Conservation (phyloP, 306 rosid species). For the Argentina anserina region DNA sequence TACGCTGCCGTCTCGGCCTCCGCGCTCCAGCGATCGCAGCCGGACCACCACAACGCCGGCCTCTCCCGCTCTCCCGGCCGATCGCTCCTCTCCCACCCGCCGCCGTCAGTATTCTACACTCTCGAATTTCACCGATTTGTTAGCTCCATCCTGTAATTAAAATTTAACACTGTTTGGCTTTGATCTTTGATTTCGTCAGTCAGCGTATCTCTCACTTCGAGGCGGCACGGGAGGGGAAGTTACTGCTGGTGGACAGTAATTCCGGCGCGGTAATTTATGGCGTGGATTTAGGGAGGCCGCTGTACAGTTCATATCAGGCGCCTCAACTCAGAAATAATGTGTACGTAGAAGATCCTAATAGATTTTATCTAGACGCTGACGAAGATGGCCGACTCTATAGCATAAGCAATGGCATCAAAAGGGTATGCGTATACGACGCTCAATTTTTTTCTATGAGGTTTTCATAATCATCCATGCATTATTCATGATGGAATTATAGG, state of each 20-base stretch:
- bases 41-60: neutral
- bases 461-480: neutral
- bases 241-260: slow-evolving; percentile 52
- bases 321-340: slow-evolving; percentile 18
- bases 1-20: neutral
- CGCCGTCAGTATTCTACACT: slow-evolving; percentile 18
- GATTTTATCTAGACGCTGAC: no score
- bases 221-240: slow-evolving; percentile 58
- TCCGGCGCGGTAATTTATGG: slow-evolving; percentile 59
- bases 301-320: slow-evolving; percentile 58
- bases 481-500: neutral
- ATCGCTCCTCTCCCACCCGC: slow-evolving; percentile 46
- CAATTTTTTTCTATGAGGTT: neutral
- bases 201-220: slow-evolving; percentile 41
- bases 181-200: slow-evolving; percentile 17
- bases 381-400: slow-evolving; percentile 67
- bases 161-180: neutral
- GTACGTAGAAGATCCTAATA: no score
- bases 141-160: neutral
- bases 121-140: neutral
- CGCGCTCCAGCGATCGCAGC: slow-evolving; percentile 6
- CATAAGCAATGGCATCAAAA: slow-evolving; percentile 43
- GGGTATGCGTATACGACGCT: slow-evolving; percentile 42
- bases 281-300: slow-evolving; percentile 56
- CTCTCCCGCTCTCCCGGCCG: slow-evolving; percentile 34